Percentiles rank a stretch among this genome's conserved stretches.
Evolutionary conservation across 2,329 filamentous ascomycete species (phyloP).

Genomic region (Fusarium pininemorale): DNA sequence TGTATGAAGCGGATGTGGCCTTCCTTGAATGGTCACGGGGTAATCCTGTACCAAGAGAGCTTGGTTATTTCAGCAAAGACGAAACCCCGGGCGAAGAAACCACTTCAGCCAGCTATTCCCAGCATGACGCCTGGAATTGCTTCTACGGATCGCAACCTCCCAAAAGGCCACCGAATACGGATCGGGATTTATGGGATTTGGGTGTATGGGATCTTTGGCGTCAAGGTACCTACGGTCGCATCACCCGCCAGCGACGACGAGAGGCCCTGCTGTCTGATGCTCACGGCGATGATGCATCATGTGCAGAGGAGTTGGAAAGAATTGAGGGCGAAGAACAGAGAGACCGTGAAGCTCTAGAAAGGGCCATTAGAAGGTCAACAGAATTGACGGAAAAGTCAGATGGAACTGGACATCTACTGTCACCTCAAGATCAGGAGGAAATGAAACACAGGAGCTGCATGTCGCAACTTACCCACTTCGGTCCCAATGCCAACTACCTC

Average conservation of each 20-base stretch:
- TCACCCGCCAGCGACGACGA: not conserved
- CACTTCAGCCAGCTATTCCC: not conserved
- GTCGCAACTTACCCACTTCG: too few relatives aligned
- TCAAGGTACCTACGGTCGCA: not conserved
- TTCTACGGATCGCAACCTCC: not conserved
- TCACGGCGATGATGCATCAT: not conserved
- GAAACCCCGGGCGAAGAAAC: not conserved
- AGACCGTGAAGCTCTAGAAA: not conserved
- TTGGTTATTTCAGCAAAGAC: not conserved
- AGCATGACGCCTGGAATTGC: not conserved
- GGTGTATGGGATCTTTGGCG: not conserved
- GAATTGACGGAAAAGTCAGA: not conserved
- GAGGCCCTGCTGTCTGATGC: not conserved
- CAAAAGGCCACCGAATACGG: not conserved
- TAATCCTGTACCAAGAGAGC: not conserved
- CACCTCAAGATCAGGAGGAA: not conserved
- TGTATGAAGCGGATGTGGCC: not conserved
- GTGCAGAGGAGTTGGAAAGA: not conserved
- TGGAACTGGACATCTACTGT: too few relatives aligned
- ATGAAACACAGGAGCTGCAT: not conserved
- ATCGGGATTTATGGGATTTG: too few relatives aligned
- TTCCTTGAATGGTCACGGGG: not conserved
- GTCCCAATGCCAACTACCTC: not conserved
- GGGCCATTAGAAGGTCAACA: not conserved
- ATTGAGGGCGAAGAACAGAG: not conserved